phyloP scores from a whole-genome alignment of 257 asterid species.

The Eucommia ulmoides region DNA sequence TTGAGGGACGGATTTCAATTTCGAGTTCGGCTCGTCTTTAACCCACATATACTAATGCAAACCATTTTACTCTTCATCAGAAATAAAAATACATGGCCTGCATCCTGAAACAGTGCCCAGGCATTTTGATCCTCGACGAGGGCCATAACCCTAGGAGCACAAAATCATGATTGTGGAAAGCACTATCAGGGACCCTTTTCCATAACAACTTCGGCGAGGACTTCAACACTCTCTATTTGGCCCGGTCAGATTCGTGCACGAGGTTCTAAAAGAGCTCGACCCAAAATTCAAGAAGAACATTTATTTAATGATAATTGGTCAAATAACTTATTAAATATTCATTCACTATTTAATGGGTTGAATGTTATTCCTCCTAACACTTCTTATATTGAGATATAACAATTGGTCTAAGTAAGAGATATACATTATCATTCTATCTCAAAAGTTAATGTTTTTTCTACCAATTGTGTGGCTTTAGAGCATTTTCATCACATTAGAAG shows the following conservation, averaged over 20 bases:
- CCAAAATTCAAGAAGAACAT: constrained; percentile 77
- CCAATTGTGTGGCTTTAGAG: too few species aligned
- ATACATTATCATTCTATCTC: too few species aligned
- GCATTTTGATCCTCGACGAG: constrained; percentile 84
- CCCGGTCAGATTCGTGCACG: constrained; percentile 76
- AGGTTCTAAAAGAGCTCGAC: constrained; percentile 77
- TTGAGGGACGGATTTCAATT: constrained; percentile 94
- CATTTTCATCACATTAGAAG: too few species aligned
- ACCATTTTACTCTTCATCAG: too few species aligned
- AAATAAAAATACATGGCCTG: constrained; percentile 97
- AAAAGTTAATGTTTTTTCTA: too few species aligned
- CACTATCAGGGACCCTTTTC: constrained; percentile 84
- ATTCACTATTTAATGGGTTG: too few species aligned
- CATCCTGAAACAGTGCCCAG: constrained; percentile 76
- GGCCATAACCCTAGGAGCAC: constrained; percentile 99
- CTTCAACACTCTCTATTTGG: constrained; percentile 80
- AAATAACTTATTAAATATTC: too few species aligned
- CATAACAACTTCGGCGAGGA: constrained; percentile 96
- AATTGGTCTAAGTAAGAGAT: too few species aligned
- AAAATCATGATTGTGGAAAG: constrained; percentile 82
- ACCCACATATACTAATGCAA: constrained; percentile 80
- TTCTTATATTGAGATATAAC: too few species aligned
- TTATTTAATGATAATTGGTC: too few species aligned
- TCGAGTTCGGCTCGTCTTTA: constrained; percentile 77
- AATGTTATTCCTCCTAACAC: too few species aligned